Percentiles rank a stretch among this genome's conserved stretches.
phyloP scores from a whole-genome alignment of 106 monocot genomes.

The Platanthera zijinensis region DNA sequence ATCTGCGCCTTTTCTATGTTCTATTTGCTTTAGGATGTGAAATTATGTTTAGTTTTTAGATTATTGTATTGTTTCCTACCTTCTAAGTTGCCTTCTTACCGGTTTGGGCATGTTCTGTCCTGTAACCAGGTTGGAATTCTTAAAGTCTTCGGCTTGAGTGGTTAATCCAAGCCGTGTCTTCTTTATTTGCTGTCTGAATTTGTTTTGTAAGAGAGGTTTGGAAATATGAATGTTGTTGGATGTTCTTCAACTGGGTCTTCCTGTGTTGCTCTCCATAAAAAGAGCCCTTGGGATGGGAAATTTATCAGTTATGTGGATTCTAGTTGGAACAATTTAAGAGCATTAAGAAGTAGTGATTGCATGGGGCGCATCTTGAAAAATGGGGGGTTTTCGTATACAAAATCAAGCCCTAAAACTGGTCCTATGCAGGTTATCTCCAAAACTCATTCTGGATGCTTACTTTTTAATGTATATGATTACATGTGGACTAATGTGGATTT shows the following conservation, averaged over 20 bases:
- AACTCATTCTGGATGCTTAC: not conserved
- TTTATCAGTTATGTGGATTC: slow-evolving; percentile 6
- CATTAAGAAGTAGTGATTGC: slow-evolving; percentile 31
- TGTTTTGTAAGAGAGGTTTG: not conserved
- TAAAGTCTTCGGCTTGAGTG: not conserved
- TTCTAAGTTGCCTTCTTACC: not conserved
- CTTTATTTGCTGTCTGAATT: not conserved
- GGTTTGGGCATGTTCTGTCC: not conserved
- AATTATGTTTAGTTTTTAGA: not conserved
- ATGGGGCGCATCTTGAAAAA: slow-evolving; percentile 18
- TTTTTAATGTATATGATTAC: not conserved
- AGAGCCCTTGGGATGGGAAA: slow-evolving; percentile 13
- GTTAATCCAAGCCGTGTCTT: not conserved
- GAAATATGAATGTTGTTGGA: slow-evolving; percentile 21
- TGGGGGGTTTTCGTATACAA: slow-evolving; percentile 1
- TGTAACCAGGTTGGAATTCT: not conserved
- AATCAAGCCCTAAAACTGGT: slow-evolving; percentile 7
- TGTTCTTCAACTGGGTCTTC: slow-evolving; percentile 31
- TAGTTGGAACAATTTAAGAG: slow-evolving; percentile 7
- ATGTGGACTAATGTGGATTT: not conserved
- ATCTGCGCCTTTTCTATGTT: not conserved
- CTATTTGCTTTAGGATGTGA: not conserved
- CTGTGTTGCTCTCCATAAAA: slow-evolving; percentile 13
- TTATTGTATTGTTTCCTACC: not conserved
- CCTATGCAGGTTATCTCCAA: slow-evolving; percentile 29